Percentiles rank a stretch among this genome's conserved stretches.
phyloP scores from a whole-genome alignment of 177 flowering plant genomes.

The Telopea speciosissima region DNA sequence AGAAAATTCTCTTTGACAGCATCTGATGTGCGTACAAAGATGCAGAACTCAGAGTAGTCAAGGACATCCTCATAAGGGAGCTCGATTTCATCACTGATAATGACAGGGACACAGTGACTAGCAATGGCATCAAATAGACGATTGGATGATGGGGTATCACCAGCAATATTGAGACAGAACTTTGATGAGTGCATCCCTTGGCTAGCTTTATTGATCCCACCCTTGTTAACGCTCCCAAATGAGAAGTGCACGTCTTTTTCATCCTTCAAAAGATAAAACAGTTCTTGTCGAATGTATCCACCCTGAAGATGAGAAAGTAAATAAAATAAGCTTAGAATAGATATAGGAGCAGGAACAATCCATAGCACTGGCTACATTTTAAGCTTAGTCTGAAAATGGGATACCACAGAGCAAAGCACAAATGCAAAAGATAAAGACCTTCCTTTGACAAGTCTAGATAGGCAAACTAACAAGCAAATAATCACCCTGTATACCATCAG shows the following conservation, averaged over 20 bases:
- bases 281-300: slow-evolving; percentile 65
- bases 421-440: not conserved
- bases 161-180: slow-evolving; percentile 87
- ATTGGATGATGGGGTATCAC: slow-evolving; percentile 93
- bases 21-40: slow-evolving; percentile 66
- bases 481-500: not conserved
- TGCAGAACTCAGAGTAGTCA: slow-evolving; percentile 73
- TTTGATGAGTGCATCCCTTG: slow-evolving; percentile 80
- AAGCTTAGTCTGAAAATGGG: not conserved
- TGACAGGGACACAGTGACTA: slow-evolving; percentile 88
- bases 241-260: slow-evolving; percentile 81
- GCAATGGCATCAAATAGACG: slow-evolving; percentile 94
- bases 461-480: not conserved
- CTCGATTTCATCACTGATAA: slow-evolving; percentile 85
- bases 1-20: slow-evolving; percentile 58
- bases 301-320: slow-evolving; percentile 42
- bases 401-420: not conserved
- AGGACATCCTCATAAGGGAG: slow-evolving; percentile 86
- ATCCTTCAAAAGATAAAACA: slow-evolving; percentile 64
- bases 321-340: slow-evolving; percentile 2
- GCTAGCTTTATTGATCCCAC: slow-evolving; percentile 50
- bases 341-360: not conserved
- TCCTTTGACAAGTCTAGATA: not conserved
- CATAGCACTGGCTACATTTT: not conserved
- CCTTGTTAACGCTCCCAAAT: slow-evolving; percentile 61